Conservation (phyloP, 1,284 basidiomycete species). For the Hemileia vastatrix region DNA sequence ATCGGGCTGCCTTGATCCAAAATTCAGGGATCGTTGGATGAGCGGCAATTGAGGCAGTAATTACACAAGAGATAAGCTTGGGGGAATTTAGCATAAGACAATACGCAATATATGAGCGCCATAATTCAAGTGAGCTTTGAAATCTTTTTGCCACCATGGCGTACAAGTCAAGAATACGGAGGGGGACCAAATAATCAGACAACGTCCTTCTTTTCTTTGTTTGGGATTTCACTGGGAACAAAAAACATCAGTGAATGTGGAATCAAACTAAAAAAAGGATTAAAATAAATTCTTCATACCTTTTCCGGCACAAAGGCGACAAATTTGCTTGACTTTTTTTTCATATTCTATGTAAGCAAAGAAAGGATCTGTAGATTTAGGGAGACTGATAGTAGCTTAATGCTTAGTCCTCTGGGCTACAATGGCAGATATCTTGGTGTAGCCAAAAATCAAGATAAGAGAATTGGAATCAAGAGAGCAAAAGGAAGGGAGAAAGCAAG, state of each 20-base stretch:
- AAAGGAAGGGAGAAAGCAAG: too few species aligned
- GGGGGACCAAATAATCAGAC: slow-evolving; percentile 39
- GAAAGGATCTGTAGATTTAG: slow-evolving; percentile 11
- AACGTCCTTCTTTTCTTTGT: too few species aligned
- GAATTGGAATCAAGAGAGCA: too few species aligned
- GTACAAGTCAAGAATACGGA: slow-evolving; percentile 38
- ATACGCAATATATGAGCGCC: slow-evolving; percentile 35
- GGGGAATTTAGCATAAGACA: slow-evolving; percentile 30
- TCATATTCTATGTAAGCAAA: slow-evolving; percentile 22
- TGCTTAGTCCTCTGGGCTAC: slow-evolving; percentile 15
- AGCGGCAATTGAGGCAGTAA: slow-evolving; percentile 35
- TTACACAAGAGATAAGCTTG: slow-evolving; percentile 33
- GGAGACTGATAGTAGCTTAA: slow-evolving; percentile 16
- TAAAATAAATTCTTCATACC: too few species aligned
- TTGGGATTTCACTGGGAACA: slow-evolving; percentile 23
- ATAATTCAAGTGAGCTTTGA: slow-evolving; percentile 32
- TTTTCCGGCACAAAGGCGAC: slow-evolving; percentile 15
- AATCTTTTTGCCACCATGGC: slow-evolving; percentile 33
- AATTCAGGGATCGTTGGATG: slow-evolving; percentile 34
- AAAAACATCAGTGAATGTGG: background rate
- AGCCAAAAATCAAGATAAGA: too few species aligned
- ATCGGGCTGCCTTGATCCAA: slow-evolving; percentile 38
- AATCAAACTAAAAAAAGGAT: background rate
- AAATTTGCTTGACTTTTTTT: slow-evolving; percentile 13
- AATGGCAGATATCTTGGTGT: slow-evolving; percentile 22